phyloP scores from a whole-genome alignment of 2,329 filamentous ascomycete genomes.

The Diaporthe nobilis region DNA sequence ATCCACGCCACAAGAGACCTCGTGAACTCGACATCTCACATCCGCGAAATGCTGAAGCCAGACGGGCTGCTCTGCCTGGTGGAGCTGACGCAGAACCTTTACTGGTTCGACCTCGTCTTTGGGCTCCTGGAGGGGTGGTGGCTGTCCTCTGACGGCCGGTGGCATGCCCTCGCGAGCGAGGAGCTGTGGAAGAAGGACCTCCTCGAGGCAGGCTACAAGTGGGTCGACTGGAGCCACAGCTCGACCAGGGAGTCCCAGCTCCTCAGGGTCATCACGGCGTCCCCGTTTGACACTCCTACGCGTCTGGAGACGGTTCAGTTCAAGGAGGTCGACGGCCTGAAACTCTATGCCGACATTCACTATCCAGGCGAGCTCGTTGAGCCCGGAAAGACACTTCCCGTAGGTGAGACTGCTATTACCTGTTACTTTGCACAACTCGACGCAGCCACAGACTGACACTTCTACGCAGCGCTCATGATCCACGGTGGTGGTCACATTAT shows the following conservation, averaged over 20 bases:
- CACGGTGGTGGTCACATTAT: constrained; percentile 60
- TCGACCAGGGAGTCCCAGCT: constrained; percentile 45
- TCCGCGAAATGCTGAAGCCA: constrained; percentile 47
- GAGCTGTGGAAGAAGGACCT: constrained; percentile 46
- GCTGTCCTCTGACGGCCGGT: constrained; percentile 49
- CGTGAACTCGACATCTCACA: constrained; percentile 44
- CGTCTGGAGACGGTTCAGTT: constrained; percentile 44
- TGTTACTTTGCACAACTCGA: neutral
- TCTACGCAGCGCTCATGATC: constrained; percentile 56
- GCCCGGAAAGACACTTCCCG: constrained; percentile 19
- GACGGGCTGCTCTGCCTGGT: constrained; percentile 51
- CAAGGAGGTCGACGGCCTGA: constrained; percentile 43
- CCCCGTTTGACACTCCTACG: neutral
- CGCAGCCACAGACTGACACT: neutral
- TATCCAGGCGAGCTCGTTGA: constrained; percentile 44
- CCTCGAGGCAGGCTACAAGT: constrained; percentile 43
- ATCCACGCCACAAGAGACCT: constrained; percentile 54
- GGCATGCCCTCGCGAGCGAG: constrained; percentile 44
- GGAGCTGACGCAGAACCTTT: constrained; percentile 49
- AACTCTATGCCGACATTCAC: constrained; percentile 52
- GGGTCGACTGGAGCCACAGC: constrained; percentile 48
- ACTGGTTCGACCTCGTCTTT: constrained; percentile 51
- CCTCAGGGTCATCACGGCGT: constrained; percentile 47
- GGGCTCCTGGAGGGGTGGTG: constrained; percentile 56
- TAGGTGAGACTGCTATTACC: constrained; percentile 34